Percentiles rank a stretch among this genome's conserved stretches.
These are phyloP conservation scores for Microbotryum lychnidis-dioicae DNA, from an alignment of 1,284 basidiomycete species.

Conservation along the genomic window DNA sequence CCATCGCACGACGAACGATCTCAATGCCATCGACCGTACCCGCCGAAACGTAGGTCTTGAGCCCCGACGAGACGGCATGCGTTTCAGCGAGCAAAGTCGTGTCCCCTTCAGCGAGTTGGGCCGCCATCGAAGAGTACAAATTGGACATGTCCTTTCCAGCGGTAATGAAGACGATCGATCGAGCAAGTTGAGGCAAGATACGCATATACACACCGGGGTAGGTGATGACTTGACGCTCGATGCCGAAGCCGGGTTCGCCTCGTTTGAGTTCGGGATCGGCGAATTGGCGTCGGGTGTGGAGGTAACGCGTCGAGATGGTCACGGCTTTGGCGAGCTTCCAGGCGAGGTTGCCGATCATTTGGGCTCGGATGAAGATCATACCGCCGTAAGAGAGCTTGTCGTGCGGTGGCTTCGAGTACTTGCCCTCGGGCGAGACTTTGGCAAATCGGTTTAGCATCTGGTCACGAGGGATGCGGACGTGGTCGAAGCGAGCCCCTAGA, in stretches of 20 bases:
- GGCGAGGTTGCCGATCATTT: slow-evolving; percentile 54
- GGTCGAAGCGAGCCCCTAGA: slow-evolving; percentile 50
- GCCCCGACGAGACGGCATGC: slow-evolving; percentile 60
- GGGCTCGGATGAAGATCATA: slow-evolving; percentile 40
- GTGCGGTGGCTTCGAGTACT: slow-evolving; percentile 61
- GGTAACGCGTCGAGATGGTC: slow-evolving; percentile 65
- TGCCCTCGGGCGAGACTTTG: slow-evolving; percentile 57
- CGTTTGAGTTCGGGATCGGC: slow-evolving; percentile 27
- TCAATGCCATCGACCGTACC: slow-evolving; percentile 56
- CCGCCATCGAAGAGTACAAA: slow-evolving; percentile 49
- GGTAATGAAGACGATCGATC: slow-evolving; percentile 61
- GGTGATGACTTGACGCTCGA: slow-evolving; percentile 58
- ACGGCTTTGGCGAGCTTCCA: slow-evolving; percentile 55
- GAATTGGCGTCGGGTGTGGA: slow-evolving; percentile 60
- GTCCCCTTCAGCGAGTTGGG: slow-evolving; percentile 52
- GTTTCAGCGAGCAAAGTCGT: slow-evolving; percentile 53
- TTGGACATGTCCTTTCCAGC: slow-evolving; percentile 52
- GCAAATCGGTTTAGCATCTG: slow-evolving; percentile 71
- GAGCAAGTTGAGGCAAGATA: slow-evolving; percentile 59
- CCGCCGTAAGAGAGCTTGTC: slow-evolving; percentile 69
- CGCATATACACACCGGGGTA: slow-evolving; percentile 64
- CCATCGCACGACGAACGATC: slow-evolving; percentile 59
- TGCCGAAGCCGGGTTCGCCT: slow-evolving; percentile 42
- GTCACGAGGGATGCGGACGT: slow-evolving; percentile 61
- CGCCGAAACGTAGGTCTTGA: slow-evolving; percentile 58